Evolutionary conservation across 176 grass and related monocot genomes (phyloP), one percentile per base, ranked within the genome.

Genomic region (Oryza brachyantha): DNA sequence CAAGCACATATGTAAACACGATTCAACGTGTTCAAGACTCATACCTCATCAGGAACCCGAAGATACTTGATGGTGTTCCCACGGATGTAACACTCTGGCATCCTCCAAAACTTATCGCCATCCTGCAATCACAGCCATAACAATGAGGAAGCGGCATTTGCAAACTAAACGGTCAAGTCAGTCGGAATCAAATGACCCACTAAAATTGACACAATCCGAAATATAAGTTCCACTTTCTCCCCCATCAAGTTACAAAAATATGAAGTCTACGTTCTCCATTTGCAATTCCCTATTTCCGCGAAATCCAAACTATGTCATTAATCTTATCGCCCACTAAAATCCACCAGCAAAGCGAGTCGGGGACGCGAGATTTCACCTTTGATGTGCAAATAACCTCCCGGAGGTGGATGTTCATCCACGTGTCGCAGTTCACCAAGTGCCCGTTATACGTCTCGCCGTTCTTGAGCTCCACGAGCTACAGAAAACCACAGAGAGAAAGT

Each of bases 401-500:
- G 38, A 99, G 96, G 79, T 99, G 96, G 58, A 99, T 99, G 78
- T 99, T 99, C 96, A 99, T 99, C 96, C 96, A 99, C 42, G 96
- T 99, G 73, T 99, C 96, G 36, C 96, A 99, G 57, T 99, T 99
- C 32, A 99, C 96, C 86, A 99, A 89, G 80, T 99, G 96, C 29
- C 96, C 96, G 34, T 99, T 99, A 79, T 96, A 99, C 1, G 96
- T 99, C 81, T 99, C 96, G 2, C 96, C 96, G 41, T 99, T 99
- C 84, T 99, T 99, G 78, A 99, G 81, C 84, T 99, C 96, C 74
- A 99, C 96, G 55, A 99, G 87, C 96, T 99, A 64, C 25, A 36
- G 8, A 38, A 58, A 57, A 19, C 63, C 42, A 8, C 4, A 75
- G 35, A n/a, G 12, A 39, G 31, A 9, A 43, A 5, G 39, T 75